These are phyloP conservation scores for Penstemon davidsonii DNA, from an alignment of 257 asterid genomes.

Conservation along the genomic window DNA sequence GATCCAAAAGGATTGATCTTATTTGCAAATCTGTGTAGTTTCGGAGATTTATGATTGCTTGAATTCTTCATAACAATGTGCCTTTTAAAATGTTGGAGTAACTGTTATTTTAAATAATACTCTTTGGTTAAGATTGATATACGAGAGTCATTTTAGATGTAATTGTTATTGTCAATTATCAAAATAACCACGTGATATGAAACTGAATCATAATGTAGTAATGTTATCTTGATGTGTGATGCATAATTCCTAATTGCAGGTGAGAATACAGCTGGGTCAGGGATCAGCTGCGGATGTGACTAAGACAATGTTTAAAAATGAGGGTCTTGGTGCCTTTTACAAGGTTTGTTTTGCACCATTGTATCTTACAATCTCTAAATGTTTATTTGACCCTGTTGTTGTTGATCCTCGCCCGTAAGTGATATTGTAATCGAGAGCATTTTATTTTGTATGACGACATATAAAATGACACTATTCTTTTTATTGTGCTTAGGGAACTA, in stretches of 20 bases:
- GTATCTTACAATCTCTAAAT: background rate
- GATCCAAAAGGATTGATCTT: no score
- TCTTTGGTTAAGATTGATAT: conserved; percentile 9
- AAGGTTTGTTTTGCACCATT: conserved; percentile 53
- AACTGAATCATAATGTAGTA: background rate
- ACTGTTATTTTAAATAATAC: background rate
- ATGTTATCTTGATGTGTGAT: conserved; percentile 23
- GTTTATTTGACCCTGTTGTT: background rate
- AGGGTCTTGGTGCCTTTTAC: conserved; percentile 85
- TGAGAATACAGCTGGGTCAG: conserved; percentile 95
- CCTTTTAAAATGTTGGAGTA: background rate
- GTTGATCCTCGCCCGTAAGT: conserved; percentile 21
- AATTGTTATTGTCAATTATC: conserved; percentile 1
- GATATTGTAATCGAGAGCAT: background rate
- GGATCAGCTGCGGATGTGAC: conserved; percentile 86
- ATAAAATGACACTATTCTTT: background rate
- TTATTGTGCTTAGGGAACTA: no score
- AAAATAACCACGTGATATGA: background rate
- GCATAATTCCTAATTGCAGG: conserved; percentile 46
- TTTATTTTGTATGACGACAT: background rate
- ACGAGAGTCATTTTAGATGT: conserved; percentile 30
- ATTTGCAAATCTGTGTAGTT: no score
- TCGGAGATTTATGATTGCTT: background rate
- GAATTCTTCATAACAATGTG: background rate
- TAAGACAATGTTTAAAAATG: conserved; percentile 73